Evolutionary conservation across 164 flowering plant genomes (phyloP).

Genomic region (Umbilicus rupestris): DNA sequence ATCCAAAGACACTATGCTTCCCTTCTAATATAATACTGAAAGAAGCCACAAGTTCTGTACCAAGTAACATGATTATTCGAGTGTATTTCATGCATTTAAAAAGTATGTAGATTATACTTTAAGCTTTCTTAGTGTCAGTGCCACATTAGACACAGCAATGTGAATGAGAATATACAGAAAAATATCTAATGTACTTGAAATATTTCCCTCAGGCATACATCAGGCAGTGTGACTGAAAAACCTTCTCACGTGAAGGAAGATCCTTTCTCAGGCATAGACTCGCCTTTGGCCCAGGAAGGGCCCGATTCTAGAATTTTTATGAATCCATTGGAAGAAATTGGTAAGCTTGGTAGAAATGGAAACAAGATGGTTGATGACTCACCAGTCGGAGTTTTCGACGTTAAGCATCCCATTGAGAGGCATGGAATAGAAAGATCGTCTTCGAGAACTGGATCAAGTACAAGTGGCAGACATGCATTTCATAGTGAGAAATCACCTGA

Average conservation of each 20-base stretch:
- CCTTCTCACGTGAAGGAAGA: slow-evolving; percentile 37
- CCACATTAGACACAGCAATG: neutral
- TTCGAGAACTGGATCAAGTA: slow-evolving; percentile 21
- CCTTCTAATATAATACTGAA: neutral
- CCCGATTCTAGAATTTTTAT: slow-evolving; percentile 36
- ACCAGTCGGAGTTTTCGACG: slow-evolving; percentile 39
- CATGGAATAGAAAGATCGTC: slow-evolving; percentile 35
- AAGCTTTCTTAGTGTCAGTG: neutral
- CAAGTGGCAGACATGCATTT: slow-evolving; percentile 17
- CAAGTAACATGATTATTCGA: neutral
- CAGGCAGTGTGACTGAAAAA: slow-evolving; percentile 26
- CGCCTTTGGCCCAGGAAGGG: slow-evolving; percentile 28
- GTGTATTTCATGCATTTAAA: neutral
- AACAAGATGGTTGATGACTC: slow-evolving; percentile 27
- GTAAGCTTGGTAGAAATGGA: slow-evolving; percentile 29
- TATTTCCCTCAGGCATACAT: slow-evolving; percentile 21
- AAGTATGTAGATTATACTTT: neutral
- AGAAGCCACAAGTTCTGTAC: neutral
- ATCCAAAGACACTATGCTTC: no score
- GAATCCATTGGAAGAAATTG: slow-evolving; percentile 47
- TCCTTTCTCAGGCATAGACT: slow-evolving; percentile 56
- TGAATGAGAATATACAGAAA: neutral
- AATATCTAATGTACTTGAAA: slow-evolving; percentile 13
- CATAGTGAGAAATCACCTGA: slow-evolving; percentile 26
- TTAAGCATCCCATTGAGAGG: slow-evolving; percentile 46